Evolutionary conservation across 2,329 filamentous ascomycete genomes (phyloP), one percentile per base, ranked within the genome.

Genomic region (Diaporthe aspalathi): DNA sequence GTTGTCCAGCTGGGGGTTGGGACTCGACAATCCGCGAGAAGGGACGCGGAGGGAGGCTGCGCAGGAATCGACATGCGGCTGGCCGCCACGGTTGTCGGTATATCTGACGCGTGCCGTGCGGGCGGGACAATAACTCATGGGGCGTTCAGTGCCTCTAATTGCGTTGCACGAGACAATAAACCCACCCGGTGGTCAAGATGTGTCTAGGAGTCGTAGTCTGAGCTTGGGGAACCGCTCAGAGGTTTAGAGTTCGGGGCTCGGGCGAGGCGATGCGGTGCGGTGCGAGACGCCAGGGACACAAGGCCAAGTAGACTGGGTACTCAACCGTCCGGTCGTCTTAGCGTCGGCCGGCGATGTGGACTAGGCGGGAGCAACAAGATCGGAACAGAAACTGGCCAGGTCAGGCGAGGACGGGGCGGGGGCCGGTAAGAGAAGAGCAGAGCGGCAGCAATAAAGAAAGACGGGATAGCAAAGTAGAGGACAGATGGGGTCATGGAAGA

Each of bases 41-140:
- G 60, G 45, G 49, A 45, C 60, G 45, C n/a, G 38, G 20, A 22
- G 60, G 45, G 29, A 65, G 60, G 60, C 45, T 65, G 60, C 45
- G 47, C 60, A 50, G 40, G 60, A 50, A 35, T 38, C 60, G 60
- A 65, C 60, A 65, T 65, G 60, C 60, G 60, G 45, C 43, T 65
- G 60, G 60, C 43, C 43, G 43, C 35, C 38, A 43, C 60, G 35
- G n/a, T 24, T 49, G 60, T 47, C 22, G 7, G 5, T 32, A 47
- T 22, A 47, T 27, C 20, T 17, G 24, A n/a, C 27, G 57, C 20
- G 43, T 32, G 57, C 47, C 24, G 43, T 45, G 43, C 32, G 43
- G 43, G 60, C 14, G 8, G 27, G 17, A 16, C 5, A 24, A 63
- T 17, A 5, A n/a, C 17, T n/a, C 11, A 22, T 27, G 8, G 29